phyloP scores from a whole-genome alignment of 2,329 filamentous ascomycete species.

The Talaromyces piceae region DNA sequence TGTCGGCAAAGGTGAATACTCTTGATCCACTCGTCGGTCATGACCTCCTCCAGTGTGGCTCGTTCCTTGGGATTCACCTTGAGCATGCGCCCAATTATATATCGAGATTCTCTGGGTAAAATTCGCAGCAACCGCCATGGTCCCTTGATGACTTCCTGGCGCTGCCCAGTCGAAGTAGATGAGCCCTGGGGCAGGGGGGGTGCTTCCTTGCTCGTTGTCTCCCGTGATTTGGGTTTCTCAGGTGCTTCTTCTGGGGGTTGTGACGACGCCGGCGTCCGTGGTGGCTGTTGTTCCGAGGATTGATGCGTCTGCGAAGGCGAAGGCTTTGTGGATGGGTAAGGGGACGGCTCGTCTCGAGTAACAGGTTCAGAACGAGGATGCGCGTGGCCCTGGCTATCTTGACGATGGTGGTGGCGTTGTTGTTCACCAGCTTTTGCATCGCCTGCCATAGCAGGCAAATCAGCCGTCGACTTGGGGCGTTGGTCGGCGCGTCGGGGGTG shows the following conservation, averaged over 20 bases:
- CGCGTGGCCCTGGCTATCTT: slow-evolving; percentile 3
- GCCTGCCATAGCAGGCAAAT: slow-evolving; percentile 22
- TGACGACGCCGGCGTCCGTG: slow-evolving; percentile 7
- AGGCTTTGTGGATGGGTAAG: slow-evolving; percentile 1
- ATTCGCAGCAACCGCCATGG: slow-evolving; percentile 85
- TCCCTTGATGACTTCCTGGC: slow-evolving; percentile 75
- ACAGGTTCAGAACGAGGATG: slow-evolving; percentile 13
- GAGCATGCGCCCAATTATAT: slow-evolving; percentile 88
- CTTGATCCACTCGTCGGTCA: slow-evolving; percentile 84
- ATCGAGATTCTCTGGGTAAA: slow-evolving; percentile 78
- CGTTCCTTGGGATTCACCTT: slow-evolving; percentile 77
- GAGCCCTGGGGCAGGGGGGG: slow-evolving; percentile 25
- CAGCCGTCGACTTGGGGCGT: slow-evolving; percentile 28
- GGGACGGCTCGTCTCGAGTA: slow-evolving; percentile 16
- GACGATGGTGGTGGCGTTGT: slow-evolving; percentile 11
- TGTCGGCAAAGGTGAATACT: slow-evolving; percentile 76
- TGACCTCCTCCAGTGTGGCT: slow-evolving; percentile 76
- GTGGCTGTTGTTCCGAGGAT: slow-evolving; percentile 2
- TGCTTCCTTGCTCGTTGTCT: slow-evolving; percentile 34
- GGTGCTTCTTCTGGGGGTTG: slow-evolving; percentile 11
- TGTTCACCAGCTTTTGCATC: slow-evolving; percentile 16
- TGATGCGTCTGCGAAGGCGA: slow-evolving; percentile 8
- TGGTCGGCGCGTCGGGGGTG: slow-evolving; percentile 24
- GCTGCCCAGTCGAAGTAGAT: slow-evolving; percentile 21
- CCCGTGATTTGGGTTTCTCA: slow-evolving; percentile 21